A percentile compares a stretch with the other conserved stretches of the same genome.
Evolutionary conservation across 257 asterid genomes (phyloP).

Genomic region (Petunia axillaris): DNA sequence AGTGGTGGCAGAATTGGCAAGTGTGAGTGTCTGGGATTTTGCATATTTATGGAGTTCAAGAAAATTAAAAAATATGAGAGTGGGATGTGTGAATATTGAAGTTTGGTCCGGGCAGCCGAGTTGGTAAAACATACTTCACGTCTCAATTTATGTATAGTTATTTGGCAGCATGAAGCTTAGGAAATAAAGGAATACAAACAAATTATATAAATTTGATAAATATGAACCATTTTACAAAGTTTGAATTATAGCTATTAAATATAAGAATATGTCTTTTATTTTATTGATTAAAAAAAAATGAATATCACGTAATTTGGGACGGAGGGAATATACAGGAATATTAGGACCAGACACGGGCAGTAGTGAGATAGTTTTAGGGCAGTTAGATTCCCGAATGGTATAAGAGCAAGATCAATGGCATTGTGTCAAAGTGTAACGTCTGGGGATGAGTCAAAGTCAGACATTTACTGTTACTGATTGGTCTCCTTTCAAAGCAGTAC

Average conservation of each 20-base stretch:
- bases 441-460: background rate
- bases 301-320: too few species aligned
- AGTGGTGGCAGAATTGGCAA: conserved; percentile 30
- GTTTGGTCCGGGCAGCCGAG: conserved; percentile 47
- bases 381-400: conserved; percentile 46
- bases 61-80: conserved; percentile 20
- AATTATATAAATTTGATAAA: too few species aligned
- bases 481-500: background rate
- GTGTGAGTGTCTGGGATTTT: conserved; percentile 27
- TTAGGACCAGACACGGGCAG: conserved; percentile 57
- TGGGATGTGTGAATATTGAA: conserved; percentile 31
- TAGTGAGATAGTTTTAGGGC: conserved; percentile 68
- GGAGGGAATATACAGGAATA: too few species aligned
- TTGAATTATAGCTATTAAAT: too few species aligned
- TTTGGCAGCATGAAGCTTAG: too few species aligned
- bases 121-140: background rate
- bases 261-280: too few species aligned
- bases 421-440: background rate
- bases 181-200: too few species aligned
- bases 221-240: too few species aligned
- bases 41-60: conserved; percentile 37
- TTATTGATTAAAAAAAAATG: too few species aligned
- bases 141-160: too few species aligned
- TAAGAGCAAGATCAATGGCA: background rate
- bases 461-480: background rate